Percentiles rank a stretch among this genome's conserved stretches.
Evolutionary conservation across 257 asterid species (phyloP).

Genomic region (Leonotis leonurus): DNA sequence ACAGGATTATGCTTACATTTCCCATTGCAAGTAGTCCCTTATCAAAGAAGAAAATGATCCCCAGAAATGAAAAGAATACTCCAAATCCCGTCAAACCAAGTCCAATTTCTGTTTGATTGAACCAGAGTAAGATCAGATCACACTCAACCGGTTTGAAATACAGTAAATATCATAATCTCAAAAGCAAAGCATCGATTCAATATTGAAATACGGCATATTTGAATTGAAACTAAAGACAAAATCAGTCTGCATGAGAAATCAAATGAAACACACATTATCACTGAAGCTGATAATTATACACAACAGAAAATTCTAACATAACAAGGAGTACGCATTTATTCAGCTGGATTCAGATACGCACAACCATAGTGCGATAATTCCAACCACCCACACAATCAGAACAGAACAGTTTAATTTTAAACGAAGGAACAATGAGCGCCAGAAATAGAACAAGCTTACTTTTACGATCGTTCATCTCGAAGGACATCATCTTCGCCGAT

Average conservation of each 20-base stretch:
- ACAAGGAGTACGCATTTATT: background rate
- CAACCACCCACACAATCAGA: background rate
- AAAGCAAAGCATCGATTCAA: background rate
- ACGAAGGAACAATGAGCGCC: background rate
- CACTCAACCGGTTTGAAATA: background rate
- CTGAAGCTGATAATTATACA: background rate
- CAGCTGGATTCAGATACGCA: background rate
- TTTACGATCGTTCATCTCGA: slow-evolving; percentile 82
- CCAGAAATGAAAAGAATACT: slow-evolving; percentile 77
- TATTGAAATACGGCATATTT: no score
- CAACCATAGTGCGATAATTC: background rate
- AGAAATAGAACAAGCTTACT: slow-evolving; percentile 33
- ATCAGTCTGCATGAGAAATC: background rate
- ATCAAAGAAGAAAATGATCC: slow-evolving; percentile 79
- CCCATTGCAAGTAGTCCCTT: slow-evolving; percentile 97
- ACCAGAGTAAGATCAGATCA: slow-evolving; percentile 12
- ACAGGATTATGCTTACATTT: slow-evolving; percentile 48
- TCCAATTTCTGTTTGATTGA: slow-evolving; percentile 70
- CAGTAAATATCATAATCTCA: background rate
- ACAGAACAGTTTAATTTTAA: background rate
- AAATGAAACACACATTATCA: background rate
- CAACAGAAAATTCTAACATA: background rate
- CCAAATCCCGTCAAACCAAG: slow-evolving; percentile 96
- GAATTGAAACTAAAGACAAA: background rate
- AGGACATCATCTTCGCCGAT: slow-evolving; percentile 54